Conservation (phyloP, 2,329 filamentous ascomycete species). For the Clarireedia monteithiana region DNA sequence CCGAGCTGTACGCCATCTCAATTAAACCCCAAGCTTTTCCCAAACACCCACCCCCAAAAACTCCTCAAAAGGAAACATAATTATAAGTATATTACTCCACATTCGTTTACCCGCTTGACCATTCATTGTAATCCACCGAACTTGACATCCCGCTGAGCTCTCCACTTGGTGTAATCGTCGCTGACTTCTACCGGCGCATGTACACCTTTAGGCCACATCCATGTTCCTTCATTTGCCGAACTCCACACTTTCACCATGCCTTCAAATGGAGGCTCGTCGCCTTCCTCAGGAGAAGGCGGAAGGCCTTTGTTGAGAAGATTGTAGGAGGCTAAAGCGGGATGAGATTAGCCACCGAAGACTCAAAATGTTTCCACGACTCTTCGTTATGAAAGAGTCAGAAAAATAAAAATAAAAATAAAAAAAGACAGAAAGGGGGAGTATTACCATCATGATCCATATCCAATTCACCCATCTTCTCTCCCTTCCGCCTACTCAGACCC, state of each 20-base stretch:
- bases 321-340: background rate
- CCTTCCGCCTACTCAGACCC: background rate
- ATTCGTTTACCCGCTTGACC: too few relatives aligned
- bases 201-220: conserved; percentile 1
- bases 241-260: conserved; percentile 1
- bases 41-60: too few relatives aligned
- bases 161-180: conserved; percentile 1
- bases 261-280: background rate
- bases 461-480: background rate
- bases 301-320: background rate
- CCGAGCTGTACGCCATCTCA: too few relatives aligned
- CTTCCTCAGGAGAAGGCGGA: background rate
- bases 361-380: background rate
- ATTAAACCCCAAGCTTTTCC: too few relatives aligned
- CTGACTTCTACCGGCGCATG: background rate
- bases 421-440: background rate
- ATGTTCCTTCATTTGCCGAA: background rate
- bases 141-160: background rate
- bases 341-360: too few relatives aligned
- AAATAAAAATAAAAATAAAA: too few relatives aligned
- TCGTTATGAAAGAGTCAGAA: too few relatives aligned
- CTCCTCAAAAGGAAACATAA: too few relatives aligned
- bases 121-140: background rate
- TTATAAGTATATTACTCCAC: too few relatives aligned
- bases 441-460: background rate